These are phyloP conservation scores for Wickerhamomyces sp. DNA, from an alignment of 1,139 yeast genomes.

Conservation along the genomic window DNA sequence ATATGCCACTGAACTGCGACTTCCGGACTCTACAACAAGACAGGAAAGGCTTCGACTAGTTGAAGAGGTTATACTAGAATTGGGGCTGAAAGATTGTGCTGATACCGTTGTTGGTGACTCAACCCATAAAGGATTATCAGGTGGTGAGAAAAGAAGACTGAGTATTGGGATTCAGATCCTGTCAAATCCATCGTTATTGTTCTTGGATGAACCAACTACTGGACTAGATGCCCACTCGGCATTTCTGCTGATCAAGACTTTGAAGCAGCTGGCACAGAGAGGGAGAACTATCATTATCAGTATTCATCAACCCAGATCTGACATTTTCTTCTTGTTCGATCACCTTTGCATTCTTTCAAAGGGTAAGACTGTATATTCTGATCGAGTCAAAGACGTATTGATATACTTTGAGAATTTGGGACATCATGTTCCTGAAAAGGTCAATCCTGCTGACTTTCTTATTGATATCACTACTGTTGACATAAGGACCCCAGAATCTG, in stretches of 20 bases:
- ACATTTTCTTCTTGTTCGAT: constrained; percentile 64
- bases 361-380: constrained; percentile 60
- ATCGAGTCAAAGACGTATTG: constrained; percentile 41
- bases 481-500: constrained; percentile 38
- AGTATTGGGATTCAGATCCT: constrained; percentile 76
- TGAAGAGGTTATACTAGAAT: constrained; percentile 51
- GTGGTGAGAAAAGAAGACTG: constrained; percentile 80
- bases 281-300: constrained; percentile 74
- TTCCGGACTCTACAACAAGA: constrained; percentile 34
- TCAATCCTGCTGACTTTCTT: constrained; percentile 60
- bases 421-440: constrained; percentile 38
- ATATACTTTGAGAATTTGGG: constrained; percentile 51
- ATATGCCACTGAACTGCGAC: constrained; percentile 66
- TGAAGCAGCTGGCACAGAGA: constrained; percentile 50
- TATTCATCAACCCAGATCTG: constrained; percentile 84
- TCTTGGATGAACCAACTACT: constrained; percentile 86
- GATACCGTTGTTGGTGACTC: constrained; percentile 74
- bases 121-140: constrained; percentile 69
- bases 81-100: constrained; percentile 74
- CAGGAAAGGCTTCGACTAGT: constrained; percentile 47
- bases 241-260: constrained; percentile 53
- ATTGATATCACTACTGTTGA: constrained; percentile 73
- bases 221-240: constrained; percentile 84
- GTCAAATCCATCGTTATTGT: constrained; percentile 69
- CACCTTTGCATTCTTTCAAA: constrained; percentile 63